phyloP scores from a whole-genome alignment of 2,329 filamentous ascomycete species.

The Triangularia setosa region DNA sequence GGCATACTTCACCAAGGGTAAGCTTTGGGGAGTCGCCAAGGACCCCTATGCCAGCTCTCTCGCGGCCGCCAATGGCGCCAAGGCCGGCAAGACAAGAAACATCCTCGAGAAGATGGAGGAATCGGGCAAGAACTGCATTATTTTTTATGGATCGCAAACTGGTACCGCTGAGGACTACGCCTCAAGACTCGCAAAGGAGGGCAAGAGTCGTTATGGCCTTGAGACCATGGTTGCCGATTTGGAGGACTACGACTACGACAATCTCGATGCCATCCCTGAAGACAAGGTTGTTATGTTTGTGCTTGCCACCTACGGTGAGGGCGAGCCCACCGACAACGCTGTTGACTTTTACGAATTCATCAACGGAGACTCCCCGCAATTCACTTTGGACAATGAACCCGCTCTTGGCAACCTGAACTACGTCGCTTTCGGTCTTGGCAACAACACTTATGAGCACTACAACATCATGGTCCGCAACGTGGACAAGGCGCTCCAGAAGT shows the following conservation, averaged over 20 bases:
- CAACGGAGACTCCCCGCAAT: slow-evolving; percentile 72
- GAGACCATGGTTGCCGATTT: slow-evolving; percentile 98
- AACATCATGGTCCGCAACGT: slow-evolving; percentile 97
- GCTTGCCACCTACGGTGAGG: slow-evolving; percentile 95
- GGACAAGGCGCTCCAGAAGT: slow-evolving; percentile 71
- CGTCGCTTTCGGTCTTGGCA: slow-evolving; percentile 92
- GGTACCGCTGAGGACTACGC: slow-evolving; percentile 98
- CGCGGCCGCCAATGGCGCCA: slow-evolving; percentile 64
- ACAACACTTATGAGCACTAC: slow-evolving; percentile 99
- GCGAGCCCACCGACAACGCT: slow-evolving; percentile 96
- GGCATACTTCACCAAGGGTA: slow-evolving; percentile 97
- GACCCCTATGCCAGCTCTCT: slow-evolving; percentile 82
- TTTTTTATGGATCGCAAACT: slow-evolving; percentile 98
- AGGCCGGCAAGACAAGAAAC: slow-evolving; percentile 81
- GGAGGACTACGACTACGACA: slow-evolving; percentile 97
- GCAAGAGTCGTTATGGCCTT: slow-evolving; percentile 89
- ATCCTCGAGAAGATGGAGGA: slow-evolving; percentile 96
- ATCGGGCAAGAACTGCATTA: slow-evolving; percentile 91
- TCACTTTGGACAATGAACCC: slow-evolving; percentile 70
- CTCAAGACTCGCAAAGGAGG: slow-evolving; percentile 92
- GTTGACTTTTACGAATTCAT: slow-evolving; percentile 99
- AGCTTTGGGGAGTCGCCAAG: slow-evolving; percentile 82
- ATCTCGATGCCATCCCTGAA: slow-evolving; percentile 78
- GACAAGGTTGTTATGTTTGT: slow-evolving; percentile 96
- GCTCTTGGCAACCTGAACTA: slow-evolving; percentile 83